These are phyloP conservation scores for Periconia sp. DNA, from an alignment of 2,329 filamentous ascomycete species.

Conservation along the genomic window DNA sequence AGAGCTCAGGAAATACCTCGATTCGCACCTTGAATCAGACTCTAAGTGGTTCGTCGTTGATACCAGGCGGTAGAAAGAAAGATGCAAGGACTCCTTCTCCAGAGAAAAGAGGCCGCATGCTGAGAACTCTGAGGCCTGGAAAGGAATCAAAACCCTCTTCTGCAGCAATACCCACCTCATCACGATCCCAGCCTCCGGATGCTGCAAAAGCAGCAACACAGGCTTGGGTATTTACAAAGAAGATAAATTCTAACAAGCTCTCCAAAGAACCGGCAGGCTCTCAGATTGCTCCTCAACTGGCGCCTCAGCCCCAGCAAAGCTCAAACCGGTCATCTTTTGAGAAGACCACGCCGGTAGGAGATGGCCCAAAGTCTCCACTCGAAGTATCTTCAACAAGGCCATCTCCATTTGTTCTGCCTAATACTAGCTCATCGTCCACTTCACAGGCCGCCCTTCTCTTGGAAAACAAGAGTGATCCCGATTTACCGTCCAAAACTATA, in stretches of 20 bases:
- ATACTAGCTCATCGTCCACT: constrained; percentile 17
- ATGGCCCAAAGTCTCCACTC: constrained; percentile 4
- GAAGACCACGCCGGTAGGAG: constrained; percentile 13
- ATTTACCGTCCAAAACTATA: constrained; percentile 10
- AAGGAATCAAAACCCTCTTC: constrained; percentile 50
- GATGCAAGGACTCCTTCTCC: constrained; percentile 62
- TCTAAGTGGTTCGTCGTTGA: constrained; percentile 28
- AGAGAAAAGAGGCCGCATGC: constrained; percentile 61
- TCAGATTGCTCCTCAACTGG: background rate
- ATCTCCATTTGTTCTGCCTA: constrained; percentile 28
- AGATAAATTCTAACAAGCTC: constrained; percentile 17
- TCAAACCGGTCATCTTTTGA: constrained; percentile 35
- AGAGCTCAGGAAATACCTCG: constrained; percentile 46
- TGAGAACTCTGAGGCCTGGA: constrained; percentile 55
- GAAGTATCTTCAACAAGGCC: constrained; percentile 16
- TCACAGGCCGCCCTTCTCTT: constrained; percentile 18
- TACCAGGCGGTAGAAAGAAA: constrained; percentile 42
- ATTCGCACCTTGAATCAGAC: constrained; percentile 24
- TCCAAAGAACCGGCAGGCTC: background rate
- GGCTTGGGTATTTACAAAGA: constrained; percentile 55
- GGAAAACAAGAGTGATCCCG: constrained; percentile 11
- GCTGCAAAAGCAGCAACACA: constrained; percentile 65
- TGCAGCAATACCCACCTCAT: constrained; percentile 48
- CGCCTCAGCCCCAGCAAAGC: constrained; percentile 11
- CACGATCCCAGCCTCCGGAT: constrained; percentile 53